Evolutionary conservation across 176 grass and related monocot genomes (phyloP).

Genomic region (Oryza officinalis): DNA sequence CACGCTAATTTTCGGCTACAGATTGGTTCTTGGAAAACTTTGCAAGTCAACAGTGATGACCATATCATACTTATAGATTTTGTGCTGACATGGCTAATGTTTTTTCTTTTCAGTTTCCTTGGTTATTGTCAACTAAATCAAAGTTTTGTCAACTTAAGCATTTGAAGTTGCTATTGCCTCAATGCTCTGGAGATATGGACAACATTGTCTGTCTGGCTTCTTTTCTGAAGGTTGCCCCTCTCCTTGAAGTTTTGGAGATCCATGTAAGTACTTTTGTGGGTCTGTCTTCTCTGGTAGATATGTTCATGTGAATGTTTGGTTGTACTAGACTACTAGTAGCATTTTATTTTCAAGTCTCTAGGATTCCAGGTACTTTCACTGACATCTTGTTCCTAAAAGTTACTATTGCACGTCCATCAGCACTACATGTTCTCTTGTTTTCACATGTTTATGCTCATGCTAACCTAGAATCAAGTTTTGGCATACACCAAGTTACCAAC

Average conservation of each 20-base stretch:
- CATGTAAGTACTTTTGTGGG: not conserved
- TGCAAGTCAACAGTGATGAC: not conserved
- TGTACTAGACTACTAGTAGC: no score
- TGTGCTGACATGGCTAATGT: not conserved
- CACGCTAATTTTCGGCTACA: not conserved
- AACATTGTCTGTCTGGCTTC: not conserved
- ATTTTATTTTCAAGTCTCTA: not conserved
- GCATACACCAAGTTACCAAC: not conserved
- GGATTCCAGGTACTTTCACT: not conserved
- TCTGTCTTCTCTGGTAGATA: not conserved
- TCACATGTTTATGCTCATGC: not conserved
- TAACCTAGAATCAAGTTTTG: not conserved
- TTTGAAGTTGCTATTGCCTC: not conserved
- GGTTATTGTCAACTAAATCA: not conserved
- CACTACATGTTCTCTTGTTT: not conserved
- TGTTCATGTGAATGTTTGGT: not conserved
- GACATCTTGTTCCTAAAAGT: not conserved
- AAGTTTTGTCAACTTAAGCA: not conserved
- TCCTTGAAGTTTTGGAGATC: not conserved
- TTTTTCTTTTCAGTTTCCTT: not conserved
- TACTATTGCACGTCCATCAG: not conserved
- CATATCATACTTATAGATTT: not conserved
- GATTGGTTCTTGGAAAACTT: not conserved
- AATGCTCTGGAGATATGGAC: not conserved
- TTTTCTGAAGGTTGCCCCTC: not conserved